These are phyloP conservation scores for Thecaphora thlaspeos DNA, from an alignment of 1,284 basidiomycete genomes.

Conservation along the genomic window DNA sequence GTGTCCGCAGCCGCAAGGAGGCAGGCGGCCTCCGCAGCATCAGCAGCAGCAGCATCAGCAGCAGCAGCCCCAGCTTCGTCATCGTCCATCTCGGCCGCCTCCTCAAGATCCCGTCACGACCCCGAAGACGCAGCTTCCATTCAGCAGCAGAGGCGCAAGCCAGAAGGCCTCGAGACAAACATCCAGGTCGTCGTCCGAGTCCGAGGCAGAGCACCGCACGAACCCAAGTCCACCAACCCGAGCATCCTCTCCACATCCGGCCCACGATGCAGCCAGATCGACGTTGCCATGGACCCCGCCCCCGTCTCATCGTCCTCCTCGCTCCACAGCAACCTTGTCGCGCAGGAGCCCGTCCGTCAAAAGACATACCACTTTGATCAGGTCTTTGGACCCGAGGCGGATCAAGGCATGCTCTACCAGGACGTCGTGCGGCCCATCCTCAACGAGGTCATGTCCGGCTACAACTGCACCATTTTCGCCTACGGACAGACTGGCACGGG, in stretches of 20 bases:
- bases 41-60: constrained; percentile 10
- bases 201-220: constrained; percentile 31
- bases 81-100: too few species aligned
- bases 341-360: constrained; percentile 30
- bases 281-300: constrained; percentile 39
- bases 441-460: constrained; percentile 87
- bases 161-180: constrained; percentile 37
- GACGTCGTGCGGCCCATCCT: constrained; percentile 91
- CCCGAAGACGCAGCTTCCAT: constrained; percentile 5
- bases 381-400: constrained; percentile 92
- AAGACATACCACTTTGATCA: constrained; percentile 55
- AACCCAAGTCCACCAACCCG: constrained; percentile 14
- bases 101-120: background rate
- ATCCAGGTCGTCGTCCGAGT: constrained; percentile 56
- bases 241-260: constrained; percentile 43
- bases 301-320: constrained; percentile 32
- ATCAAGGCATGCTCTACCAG: constrained; percentile 89
- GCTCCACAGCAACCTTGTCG: constrained; percentile 18
- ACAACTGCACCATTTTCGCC: constrained; percentile 97
- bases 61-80: too few species aligned
- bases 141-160: constrained; percentile 6
- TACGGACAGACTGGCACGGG: constrained; percentile 99
- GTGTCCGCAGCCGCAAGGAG: constrained; percentile 20
- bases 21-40: constrained; percentile 10
- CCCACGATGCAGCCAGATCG: constrained; percentile 42